Base-by-base conservation (phyloP, 352 stramenopile species). In the Pythium graminicola region DNA sequence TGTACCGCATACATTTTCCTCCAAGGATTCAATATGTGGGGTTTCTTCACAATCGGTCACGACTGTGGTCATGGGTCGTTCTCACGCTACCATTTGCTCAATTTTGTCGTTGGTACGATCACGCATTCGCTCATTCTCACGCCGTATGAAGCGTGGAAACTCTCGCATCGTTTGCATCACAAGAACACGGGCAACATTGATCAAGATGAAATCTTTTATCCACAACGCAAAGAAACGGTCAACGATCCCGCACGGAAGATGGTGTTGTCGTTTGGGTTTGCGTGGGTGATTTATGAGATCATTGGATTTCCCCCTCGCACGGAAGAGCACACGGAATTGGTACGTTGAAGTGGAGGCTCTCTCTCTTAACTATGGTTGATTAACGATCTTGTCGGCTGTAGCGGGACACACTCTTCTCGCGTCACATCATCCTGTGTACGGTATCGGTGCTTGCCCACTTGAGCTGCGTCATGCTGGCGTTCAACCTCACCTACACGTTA, bases 121-220 rank as follows among this genome's bases (percentile, higher is more conserved):
- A 84, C 84, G 28, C 81, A 92, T 67, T 89, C 81, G 64, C 64
- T 86, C 45, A 84, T 89, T 57, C 72, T 92, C 33, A 87, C 76
- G 52, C 81, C 81, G 19, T 92, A 76, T 66, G 72, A 89, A 63
- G 72, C 70, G 41, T 92, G 81, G 78, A 86, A 89, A 60, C 67
- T 89, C 45, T 83, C 81, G 44, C 81, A 89, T 64, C 78, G 81
- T 35, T 78, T 86, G 55, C 81, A 92, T 67, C 81, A 92, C 76
- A 89, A 88, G 69, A 92, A 92, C 70, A 92, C 78, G 56, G 81
- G 81, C 59, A 89, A 89, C 67, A 82, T 89, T 44, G 81, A 92
- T 64, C 76, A 81, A 16, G 81, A 92, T 50, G 81, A 89, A 57
- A 76, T 89, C 56, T 92, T 89, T 53, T 87, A 87, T 64, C 81